Conservation (phyloP, 2,329 filamentous ascomycete genomes). For the Diplodia sapinea region DNA sequence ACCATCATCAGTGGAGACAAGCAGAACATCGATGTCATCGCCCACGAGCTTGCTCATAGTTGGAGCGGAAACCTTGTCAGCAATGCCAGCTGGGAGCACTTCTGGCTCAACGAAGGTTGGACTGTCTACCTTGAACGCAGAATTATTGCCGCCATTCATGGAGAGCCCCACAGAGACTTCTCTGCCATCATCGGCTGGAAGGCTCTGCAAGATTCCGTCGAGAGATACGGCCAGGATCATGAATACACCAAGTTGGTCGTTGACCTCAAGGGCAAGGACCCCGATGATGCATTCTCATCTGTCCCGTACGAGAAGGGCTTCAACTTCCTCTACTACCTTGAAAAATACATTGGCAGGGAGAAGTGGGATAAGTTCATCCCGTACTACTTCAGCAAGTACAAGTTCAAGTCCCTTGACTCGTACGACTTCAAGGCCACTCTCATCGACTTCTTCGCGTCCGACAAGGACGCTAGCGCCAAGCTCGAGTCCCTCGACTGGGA, state of each 20-base stretch:
- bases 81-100: conserved; percentile 82
- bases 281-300: conserved; percentile 92
- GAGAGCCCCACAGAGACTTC: conserved; percentile 86
- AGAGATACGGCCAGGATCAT: conserved; percentile 79
- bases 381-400: conserved; percentile 87
- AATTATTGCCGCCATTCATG: conserved; percentile 77
- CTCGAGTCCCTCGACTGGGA: conserved; percentile 86
- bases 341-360: conserved; percentile 80
- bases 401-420: conserved; percentile 85
- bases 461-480: conserved; percentile 66
- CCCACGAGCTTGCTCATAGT: conserved; percentile 76
- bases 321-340: conserved; percentile 89
- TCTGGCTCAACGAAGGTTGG: conserved; percentile 79
- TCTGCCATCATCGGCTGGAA: conserved; percentile 97
- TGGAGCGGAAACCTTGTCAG: conserved; percentile 91
- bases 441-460: conserved; percentile 78
- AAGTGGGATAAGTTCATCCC: conserved; percentile 96
- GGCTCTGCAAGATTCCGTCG: conserved; percentile 78
- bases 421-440: conserved; percentile 93
- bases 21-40: conserved; percentile 95
- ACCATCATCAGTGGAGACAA: conserved; percentile 84
- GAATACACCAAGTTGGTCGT: conserved; percentile 92
- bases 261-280: conserved; percentile 86
- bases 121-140: conserved; percentile 92
- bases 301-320: conserved; percentile 97